These are phyloP conservation scores for Xylaria nigripes DNA, from an alignment of 495 filamentous ascomycete genomes.

Conservation along the genomic window DNA sequence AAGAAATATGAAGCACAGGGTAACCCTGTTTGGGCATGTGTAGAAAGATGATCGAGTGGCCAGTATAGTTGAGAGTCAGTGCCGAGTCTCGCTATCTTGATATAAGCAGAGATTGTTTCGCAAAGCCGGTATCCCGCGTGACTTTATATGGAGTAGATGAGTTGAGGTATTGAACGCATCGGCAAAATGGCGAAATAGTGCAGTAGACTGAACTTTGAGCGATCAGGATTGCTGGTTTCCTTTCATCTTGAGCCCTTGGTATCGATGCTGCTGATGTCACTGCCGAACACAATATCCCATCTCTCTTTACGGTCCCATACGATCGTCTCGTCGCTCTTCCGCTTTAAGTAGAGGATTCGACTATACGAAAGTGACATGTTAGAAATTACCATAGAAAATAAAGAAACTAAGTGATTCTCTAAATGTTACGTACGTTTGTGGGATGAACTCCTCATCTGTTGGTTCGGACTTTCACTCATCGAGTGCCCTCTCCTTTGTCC, in stretches of 20 bases:
- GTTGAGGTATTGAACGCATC: not conserved
- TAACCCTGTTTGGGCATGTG: slow-evolving; percentile 3
- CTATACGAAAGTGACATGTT: not conserved
- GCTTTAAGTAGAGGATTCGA: slow-evolving; percentile 64
- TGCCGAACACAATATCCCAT: slow-evolving; percentile 38
- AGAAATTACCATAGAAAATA: not conserved
- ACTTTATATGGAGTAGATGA: not conserved
- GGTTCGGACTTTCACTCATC: slow-evolving; percentile 64
- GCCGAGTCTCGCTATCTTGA: too few species aligned
- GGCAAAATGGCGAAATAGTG: not conserved
- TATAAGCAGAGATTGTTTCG: too few species aligned
- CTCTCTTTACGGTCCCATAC: slow-evolving; percentile 50
- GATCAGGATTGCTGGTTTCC: not conserved
- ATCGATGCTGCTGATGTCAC: slow-evolving; percentile 18
- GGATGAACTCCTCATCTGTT: slow-evolving; percentile 80
- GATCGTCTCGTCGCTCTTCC: slow-evolving; percentile 47
- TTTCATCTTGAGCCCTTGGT: not conserved
- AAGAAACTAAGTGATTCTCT: too few species aligned
- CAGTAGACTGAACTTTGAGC: not conserved
- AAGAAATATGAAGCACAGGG: not conserved
- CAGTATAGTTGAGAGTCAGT: too few species aligned
- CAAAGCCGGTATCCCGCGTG: not conserved
- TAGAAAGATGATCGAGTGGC: slow-evolving; percentile 3
- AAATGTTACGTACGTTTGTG: slow-evolving; percentile 52
- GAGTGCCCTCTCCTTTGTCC: slow-evolving; percentile 53